Percentiles rank a stretch among this genome's conserved stretches.
phyloP scores from a whole-genome alignment of 2,329 filamentous ascomycete genomes.

The Didymella pomorum region DNA sequence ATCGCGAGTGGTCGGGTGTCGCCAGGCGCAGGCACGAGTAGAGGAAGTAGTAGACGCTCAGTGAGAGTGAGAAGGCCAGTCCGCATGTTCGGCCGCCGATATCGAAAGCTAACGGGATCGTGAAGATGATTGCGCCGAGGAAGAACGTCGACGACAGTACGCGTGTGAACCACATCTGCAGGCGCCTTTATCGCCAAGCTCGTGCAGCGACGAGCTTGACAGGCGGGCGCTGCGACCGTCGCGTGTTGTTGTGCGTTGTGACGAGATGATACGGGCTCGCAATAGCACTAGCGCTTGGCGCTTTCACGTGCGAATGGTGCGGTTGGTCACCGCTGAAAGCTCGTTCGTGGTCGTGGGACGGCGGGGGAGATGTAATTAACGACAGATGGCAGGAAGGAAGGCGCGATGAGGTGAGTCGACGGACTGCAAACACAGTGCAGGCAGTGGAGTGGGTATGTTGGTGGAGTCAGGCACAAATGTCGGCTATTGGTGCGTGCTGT shows the following conservation, averaged over 20 bases:
- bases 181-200: slow-evolving; percentile 56
- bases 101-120: slow-evolving; percentile 96
- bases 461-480: slow-evolving; percentile 37
- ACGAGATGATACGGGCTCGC: slow-evolving; percentile 17
- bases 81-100: slow-evolving; percentile 95
- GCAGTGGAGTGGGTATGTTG: slow-evolving; percentile 25
- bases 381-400: slow-evolving; percentile 12
- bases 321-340: slow-evolving; percentile 17
- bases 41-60: slow-evolving; percentile 89
- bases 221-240: slow-evolving; percentile 32
- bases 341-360: slow-evolving; percentile 10
- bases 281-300: slow-evolving; percentile 35
- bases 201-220: slow-evolving; percentile 55
- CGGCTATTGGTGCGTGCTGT: slow-evolving; percentile 44
- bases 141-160: slow-evolving; percentile 83
- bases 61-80: slow-evolving; percentile 87
- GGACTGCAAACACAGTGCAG: slow-evolving; percentile 22
- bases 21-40: slow-evolving; percentile 82
- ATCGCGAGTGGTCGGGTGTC: slow-evolving; percentile 78
- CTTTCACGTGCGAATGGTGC: slow-evolving; percentile 47
- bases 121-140: slow-evolving; percentile 90
- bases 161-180: slow-evolving; percentile 83
- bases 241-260: slow-evolving; percentile 27
- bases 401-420: slow-evolving; percentile 5
- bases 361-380: slow-evolving; percentile 5